phyloP scores from a whole-genome alignment of 2,329 filamentous ascomycete species.

The Cryphonectria parasitica region DNA sequence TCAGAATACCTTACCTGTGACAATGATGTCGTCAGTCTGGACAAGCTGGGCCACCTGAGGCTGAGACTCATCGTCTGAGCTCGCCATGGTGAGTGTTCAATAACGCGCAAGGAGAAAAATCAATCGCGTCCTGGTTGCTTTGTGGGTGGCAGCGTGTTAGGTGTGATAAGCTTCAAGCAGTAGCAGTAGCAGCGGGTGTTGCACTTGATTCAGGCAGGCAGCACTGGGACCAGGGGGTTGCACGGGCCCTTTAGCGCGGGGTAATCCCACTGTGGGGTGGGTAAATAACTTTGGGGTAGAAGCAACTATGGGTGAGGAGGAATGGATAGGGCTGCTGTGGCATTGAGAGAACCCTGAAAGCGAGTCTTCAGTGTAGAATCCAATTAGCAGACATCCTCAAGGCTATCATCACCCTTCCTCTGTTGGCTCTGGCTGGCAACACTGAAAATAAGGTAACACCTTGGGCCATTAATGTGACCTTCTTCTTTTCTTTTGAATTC shows the following conservation, averaged over 20 bases:
- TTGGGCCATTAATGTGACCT: neutral
- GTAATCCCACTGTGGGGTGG: slow-evolving; percentile 9
- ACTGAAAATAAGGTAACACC: neutral
- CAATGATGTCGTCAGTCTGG: slow-evolving; percentile 50
- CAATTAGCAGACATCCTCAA: neutral
- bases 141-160: neutral
- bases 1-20: slow-evolving; percentile 46
- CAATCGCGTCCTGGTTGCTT: slow-evolving; percentile 8
- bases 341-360: neutral
- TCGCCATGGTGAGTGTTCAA: slow-evolving; percentile 40
- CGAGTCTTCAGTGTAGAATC: neutral
- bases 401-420: neutral
- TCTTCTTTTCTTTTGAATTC: neutral
- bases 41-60: slow-evolving; percentile 53
- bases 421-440: neutral
- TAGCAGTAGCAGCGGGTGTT: slow-evolving; percentile 3
- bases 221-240: slow-evolving; percentile 10
- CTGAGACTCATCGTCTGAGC: slow-evolving; percentile 39
- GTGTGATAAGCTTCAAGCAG: slow-evolving; percentile 16
- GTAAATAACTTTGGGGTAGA: neutral
- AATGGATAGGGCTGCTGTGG: neutral
- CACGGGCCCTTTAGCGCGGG: slow-evolving; percentile 16
- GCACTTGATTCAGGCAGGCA: slow-evolving; percentile 1
- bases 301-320: too few relatives aligned
- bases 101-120: neutral